These are phyloP conservation scores for Alternaria postmessia DNA, from an alignment of 2,329 filamentous ascomycete species.

Conservation along the genomic window DNA sequence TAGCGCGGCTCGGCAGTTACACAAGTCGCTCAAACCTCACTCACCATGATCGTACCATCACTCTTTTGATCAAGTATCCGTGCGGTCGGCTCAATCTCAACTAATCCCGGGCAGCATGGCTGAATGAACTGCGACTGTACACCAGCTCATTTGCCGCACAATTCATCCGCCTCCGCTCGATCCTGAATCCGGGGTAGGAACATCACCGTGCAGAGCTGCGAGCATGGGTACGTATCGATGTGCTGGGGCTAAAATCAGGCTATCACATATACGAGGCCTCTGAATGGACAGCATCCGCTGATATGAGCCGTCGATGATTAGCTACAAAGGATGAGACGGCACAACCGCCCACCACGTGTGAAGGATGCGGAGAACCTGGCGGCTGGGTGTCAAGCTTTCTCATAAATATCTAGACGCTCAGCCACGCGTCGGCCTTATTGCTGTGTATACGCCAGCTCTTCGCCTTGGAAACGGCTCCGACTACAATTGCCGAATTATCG, in stretches of 20 bases:
- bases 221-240: neutral
- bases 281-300: neutral
- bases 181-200: neutral
- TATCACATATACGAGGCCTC: neutral
- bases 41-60: neutral
- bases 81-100: neutral
- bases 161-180: neutral
- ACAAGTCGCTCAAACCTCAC: neutral
- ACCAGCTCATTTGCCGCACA: constrained; percentile 9
- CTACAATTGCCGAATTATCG: constrained; percentile 1
- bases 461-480: neutral
- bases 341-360: neutral
- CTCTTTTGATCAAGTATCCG: neutral
- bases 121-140: neutral
- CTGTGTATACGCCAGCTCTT: neutral
- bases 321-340: neutral
- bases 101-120: neutral
- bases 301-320: neutral
- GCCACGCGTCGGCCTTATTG: neutral
- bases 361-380: constrained; percentile 2
- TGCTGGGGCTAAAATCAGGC: neutral
- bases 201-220: neutral
- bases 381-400: neutral
- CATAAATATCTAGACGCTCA: neutral
- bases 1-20: constrained; percentile 21